These are phyloP conservation scores for Sarocladiaceae sp. DNA, from an alignment of 2,329 filamentous ascomycete genomes.

Conservation along the genomic window DNA sequence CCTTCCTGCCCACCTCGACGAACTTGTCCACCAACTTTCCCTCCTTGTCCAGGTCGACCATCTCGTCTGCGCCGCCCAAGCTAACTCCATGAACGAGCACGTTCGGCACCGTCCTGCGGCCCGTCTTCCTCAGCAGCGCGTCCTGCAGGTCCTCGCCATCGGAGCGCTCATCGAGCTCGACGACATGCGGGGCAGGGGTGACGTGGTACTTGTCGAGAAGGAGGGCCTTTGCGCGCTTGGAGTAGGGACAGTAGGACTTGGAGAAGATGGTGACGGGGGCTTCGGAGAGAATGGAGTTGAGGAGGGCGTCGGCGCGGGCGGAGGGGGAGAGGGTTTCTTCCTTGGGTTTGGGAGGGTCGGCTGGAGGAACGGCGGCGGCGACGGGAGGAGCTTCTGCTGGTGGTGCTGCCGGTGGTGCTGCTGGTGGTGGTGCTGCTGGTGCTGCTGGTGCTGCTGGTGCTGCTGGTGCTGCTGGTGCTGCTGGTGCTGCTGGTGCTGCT, in stretches of 20 bases:
- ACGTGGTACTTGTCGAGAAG: constrained; percentile 82
- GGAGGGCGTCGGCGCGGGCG: constrained; percentile 52
- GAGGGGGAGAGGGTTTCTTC: constrained; percentile 33
- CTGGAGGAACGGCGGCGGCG: background rate
- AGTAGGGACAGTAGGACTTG: constrained; percentile 86
- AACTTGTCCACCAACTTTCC: constrained; percentile 67
- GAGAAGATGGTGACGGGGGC: constrained; percentile 84
- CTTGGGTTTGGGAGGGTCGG: constrained; percentile 17
- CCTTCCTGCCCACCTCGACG: constrained; percentile 65
- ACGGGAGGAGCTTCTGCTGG: background rate
- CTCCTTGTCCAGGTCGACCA: constrained; percentile 62
- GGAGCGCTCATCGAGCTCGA: constrained; percentile 81
- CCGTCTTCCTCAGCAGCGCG: constrained; percentile 65
- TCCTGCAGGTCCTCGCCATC: constrained; percentile 69
- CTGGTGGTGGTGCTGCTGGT: constrained; percentile 10
- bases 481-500: background rate
- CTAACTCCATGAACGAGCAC: constrained; percentile 81
- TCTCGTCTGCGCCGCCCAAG: constrained; percentile 85
- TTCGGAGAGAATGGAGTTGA: constrained; percentile 69
- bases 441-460: constrained; percentile 39
- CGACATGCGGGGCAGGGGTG: constrained; percentile 73
- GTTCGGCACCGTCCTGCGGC: constrained; percentile 83
- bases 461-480: constrained; percentile 17
- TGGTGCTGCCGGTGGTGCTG: constrained; percentile 16
- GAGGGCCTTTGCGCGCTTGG: constrained; percentile 76